Evolutionary conservation across 345 rosid genomes (phyloP).

Genomic region (Lagerstroemia speciosa): DNA sequence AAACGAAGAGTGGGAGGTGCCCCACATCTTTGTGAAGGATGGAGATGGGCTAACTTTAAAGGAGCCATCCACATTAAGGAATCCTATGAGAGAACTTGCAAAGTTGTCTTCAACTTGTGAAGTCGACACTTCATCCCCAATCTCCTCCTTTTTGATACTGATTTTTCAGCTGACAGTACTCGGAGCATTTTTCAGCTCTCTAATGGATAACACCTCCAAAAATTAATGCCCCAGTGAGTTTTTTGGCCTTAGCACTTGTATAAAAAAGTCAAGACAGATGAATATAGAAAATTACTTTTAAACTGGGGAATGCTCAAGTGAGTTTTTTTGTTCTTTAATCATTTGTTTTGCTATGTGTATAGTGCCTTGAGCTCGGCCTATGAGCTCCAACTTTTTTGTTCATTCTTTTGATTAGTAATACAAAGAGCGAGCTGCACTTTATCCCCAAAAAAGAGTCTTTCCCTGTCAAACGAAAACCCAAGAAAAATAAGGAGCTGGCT

Average conservation of each 20-base stretch:
- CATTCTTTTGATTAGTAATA: too few species aligned
- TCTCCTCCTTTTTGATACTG: neutral
- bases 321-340: too few species aligned
- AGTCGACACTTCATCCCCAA: neutral
- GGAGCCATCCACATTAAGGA: neutral
- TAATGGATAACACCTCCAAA: neutral
- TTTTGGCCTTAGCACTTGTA: too few species aligned
- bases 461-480: neutral
- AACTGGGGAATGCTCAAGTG: too few species aligned
- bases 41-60: slow-evolving; percentile 1
- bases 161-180: neutral
- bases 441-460: too few species aligned
- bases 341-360: too few species aligned
- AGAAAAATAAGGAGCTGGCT: neutral
- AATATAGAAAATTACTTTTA: too few species aligned
- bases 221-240: too few species aligned
- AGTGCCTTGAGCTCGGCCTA: too few species aligned
- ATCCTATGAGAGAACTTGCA: neutral
- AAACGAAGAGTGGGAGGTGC: neutral
- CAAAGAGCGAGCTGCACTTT: too few species aligned
- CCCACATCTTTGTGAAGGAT: neutral
- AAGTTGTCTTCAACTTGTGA: neutral
- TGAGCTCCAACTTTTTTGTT: too few species aligned
- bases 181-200: neutral
- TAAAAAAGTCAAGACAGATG: too few species aligned